Evolutionary conservation across 257 asterid species (phyloP).

Genomic region (Asclepias syriaca): DNA sequence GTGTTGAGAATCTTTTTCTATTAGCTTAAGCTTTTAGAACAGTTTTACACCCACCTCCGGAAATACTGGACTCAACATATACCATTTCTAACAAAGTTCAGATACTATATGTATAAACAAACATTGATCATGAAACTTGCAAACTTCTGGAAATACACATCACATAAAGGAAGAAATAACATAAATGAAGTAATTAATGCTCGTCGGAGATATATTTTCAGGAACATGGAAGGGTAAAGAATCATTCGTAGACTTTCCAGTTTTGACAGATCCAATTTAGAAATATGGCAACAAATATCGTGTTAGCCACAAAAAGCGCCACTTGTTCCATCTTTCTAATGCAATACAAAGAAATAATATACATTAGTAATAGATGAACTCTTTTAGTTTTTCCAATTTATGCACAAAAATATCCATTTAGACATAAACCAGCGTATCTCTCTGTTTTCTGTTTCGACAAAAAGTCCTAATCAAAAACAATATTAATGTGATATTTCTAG

Average conservation of each 20-base stretch:
- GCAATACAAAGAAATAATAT: neutral
- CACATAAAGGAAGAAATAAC: neutral
- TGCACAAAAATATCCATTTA: neutral
- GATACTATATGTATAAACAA: neutral
- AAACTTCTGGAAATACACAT: neutral
- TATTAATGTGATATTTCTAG: neutral
- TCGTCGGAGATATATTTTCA: neutral
- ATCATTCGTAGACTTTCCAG: neutral
- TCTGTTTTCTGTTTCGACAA: neutral
- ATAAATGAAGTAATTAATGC: neutral
- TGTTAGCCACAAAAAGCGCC: neutral
- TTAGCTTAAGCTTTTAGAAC: too few species aligned
- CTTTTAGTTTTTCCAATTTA: neutral
- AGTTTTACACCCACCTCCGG: too few species aligned
- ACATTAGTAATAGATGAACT: neutral
- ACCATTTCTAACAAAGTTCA: neutral
- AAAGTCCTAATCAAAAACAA: neutral
- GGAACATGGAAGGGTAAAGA: neutral
- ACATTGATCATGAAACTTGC: neutral
- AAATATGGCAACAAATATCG: neutral
- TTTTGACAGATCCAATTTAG: neutral
- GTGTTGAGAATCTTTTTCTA: too few species aligned
- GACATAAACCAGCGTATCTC: neutral
- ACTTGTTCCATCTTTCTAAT: neutral
- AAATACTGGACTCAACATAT: neutral